These are phyloP conservation scores for Cladophialophora bantiana DNA, from an alignment of 2,329 filamentous ascomycete genomes.

Conservation along the genomic window DNA sequence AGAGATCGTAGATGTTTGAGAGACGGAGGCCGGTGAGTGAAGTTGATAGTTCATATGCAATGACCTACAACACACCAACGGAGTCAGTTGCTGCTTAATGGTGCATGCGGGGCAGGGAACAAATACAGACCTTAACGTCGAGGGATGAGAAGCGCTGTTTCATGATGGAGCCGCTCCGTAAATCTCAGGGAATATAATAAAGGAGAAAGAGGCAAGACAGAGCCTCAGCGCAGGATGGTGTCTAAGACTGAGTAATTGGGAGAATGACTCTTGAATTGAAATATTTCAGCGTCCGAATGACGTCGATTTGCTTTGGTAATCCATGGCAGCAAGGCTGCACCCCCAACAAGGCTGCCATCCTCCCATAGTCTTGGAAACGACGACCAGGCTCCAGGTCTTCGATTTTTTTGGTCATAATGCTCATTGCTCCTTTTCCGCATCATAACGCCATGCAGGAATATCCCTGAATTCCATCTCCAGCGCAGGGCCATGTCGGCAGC, in stretches of 20 bases:
- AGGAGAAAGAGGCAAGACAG: background rate
- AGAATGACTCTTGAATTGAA: background rate
- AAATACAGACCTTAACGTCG: slow-evolving; percentile 59
- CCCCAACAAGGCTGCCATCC: slow-evolving; percentile 6
- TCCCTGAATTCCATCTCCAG: background rate
- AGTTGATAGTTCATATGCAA: slow-evolving; percentile 87
- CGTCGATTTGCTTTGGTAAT: slow-evolving; percentile 23
- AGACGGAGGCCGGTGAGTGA: slow-evolving; percentile 79
- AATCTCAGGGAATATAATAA: background rate
- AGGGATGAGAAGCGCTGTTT: slow-evolving; percentile 67
- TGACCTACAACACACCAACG: slow-evolving; percentile 66
- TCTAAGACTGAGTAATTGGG: background rate
- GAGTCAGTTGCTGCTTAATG: slow-evolving; percentile 24
- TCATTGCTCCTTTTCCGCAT: slow-evolving; percentile 7
- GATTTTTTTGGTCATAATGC: slow-evolving; percentile 19
- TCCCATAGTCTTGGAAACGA: background rate
- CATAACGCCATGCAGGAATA: slow-evolving; percentile 25
- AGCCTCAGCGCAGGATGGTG: background rate
- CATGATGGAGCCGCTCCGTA: slow-evolving; percentile 49
- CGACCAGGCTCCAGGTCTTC: background rate
- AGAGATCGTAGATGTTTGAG: slow-evolving; percentile 94
- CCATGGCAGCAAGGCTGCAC: slow-evolving; percentile 15
- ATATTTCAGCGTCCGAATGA: slow-evolving; percentile 19
- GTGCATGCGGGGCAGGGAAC: slow-evolving; percentile 5
- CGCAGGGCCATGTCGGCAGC: background rate